Conservation (phyloP, 768 basidiomycete species). For the Dentipellis fragilis region DNA sequence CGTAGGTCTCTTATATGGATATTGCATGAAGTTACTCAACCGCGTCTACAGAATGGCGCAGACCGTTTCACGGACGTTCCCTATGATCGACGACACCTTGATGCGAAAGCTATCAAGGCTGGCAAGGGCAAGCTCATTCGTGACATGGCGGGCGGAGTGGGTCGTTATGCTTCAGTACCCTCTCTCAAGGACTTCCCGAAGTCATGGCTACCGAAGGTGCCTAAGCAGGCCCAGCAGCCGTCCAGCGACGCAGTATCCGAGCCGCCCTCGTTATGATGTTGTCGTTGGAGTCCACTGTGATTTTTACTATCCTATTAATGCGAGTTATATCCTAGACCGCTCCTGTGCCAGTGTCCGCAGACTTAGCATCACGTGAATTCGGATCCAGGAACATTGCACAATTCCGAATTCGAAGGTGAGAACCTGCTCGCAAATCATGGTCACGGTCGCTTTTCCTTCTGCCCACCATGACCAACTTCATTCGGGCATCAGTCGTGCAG, state of each 20-base stretch:
- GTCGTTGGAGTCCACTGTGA: neutral
- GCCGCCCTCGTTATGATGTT: too few relatives aligned
- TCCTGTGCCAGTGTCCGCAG: neutral
- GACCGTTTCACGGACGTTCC: conserved; percentile 57
- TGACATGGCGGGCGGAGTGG: conserved; percentile 10
- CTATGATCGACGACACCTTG: conserved; percentile 72
- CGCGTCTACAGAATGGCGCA: conserved; percentile 25
- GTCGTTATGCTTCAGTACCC: conserved; percentile 10
- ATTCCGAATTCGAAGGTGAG: too few relatives aligned
- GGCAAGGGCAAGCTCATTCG: conserved; percentile 47
- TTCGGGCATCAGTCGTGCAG: conserved; percentile 45
- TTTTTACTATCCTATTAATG: neutral
- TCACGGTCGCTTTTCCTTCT: neutral
- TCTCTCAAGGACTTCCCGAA: conserved; percentile 15
- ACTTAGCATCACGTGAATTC: neutral
- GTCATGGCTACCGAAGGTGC: conserved; percentile 11
- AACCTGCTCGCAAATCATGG: too few relatives aligned
- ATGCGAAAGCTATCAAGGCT: conserved; percentile 61
- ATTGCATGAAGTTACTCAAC: neutral
- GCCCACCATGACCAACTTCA: conserved; percentile 16
- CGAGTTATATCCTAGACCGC: neutral
- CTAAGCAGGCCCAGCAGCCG: neutral
- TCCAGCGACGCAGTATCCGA: too few relatives aligned
- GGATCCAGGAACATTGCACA: too few relatives aligned
- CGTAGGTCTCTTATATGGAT: conserved; percentile 37